A percentile compares a stretch with the other conserved stretches of the same genome.
Evolutionary conservation across 1,284 basidiomycete genomes (phyloP).

Genomic region (Ustilago loliicola): DNA sequence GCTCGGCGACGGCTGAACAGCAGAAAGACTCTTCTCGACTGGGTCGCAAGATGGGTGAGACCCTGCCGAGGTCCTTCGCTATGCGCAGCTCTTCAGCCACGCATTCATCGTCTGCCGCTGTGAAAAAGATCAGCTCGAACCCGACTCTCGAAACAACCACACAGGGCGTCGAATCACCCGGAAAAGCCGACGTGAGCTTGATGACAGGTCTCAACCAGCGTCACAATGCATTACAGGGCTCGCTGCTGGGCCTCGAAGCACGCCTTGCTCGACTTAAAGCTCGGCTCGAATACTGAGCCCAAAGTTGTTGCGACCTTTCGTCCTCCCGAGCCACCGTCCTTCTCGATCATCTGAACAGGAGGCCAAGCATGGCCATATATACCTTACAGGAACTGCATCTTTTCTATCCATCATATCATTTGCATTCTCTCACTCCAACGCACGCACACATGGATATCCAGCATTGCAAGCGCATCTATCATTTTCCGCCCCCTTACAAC

Average conservation of each 20-base stretch:
- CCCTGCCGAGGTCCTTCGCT: conserved; percentile 29
- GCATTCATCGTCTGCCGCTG: background rate
- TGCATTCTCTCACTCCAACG: conserved; percentile 7
- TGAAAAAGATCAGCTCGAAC: conserved; percentile 1
- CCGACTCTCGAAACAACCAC: conserved; percentile 9
- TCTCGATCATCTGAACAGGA: background rate
- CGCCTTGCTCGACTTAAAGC: conserved; percentile 46
- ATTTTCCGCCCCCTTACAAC: background rate
- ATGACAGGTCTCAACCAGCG: conserved; percentile 47
- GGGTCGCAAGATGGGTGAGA: conserved; percentile 25
- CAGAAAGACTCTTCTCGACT: conserved; percentile 7
- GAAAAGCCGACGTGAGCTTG: conserved; percentile 43
- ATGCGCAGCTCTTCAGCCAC: conserved; percentile 15
- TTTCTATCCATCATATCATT: conserved; percentile 1
- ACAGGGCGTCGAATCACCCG: conserved; percentile 18
- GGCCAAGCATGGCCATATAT: background rate
- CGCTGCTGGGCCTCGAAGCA: conserved; percentile 38
- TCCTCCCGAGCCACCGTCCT: no score
- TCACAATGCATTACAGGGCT: conserved; percentile 47
- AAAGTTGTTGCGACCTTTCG: no score
- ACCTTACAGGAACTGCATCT: conserved; percentile 1
- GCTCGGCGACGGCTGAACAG: conserved; percentile 8
- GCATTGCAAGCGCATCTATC: conserved; percentile 3
- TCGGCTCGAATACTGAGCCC: conserved; percentile 29
- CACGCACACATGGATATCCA: conserved; percentile 6